Percentiles rank a stretch among this genome's conserved stretches.
These are phyloP conservation scores for Hypoxylon perforatum DNA, from an alignment of 495 filamentous ascomycete genomes.

Conservation along the genomic window DNA sequence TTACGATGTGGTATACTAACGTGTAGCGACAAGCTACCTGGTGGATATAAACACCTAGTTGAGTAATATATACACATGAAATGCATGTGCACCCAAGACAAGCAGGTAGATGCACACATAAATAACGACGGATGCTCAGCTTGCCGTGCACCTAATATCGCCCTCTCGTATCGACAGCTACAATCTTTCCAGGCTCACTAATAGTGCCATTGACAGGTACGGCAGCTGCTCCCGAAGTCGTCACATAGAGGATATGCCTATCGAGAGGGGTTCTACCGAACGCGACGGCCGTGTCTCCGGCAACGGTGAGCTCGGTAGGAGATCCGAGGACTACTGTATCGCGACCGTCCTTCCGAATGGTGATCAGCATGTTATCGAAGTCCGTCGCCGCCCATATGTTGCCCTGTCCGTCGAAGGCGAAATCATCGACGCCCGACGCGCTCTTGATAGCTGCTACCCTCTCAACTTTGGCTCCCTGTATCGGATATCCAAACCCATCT, in stretches of 20 bases:
- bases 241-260: conserved; percentile 42
- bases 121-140: background rate
- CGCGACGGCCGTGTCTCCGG: conserved; percentile 40
- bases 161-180: conserved; percentile 43
- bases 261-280: conserved; percentile 39
- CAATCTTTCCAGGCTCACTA: conserved; percentile 46
- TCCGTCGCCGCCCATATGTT: conserved; percentile 44
- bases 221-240: conserved; percentile 35
- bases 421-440: conserved; percentile 38
- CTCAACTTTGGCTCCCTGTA: conserved; percentile 8
- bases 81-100: background rate
- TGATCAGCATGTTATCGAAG: conserved; percentile 36
- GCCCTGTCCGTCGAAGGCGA: conserved; percentile 43
- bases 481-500: conserved; percentile 33
- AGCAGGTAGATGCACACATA: too few species aligned
- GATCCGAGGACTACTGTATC: conserved; percentile 34
- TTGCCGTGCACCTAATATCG: background rate
- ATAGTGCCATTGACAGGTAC: conserved; percentile 48
- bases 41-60: background rate
- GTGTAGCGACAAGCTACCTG: too few species aligned
- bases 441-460: conserved; percentile 8
- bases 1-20: too few species aligned
- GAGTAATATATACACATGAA: background rate
- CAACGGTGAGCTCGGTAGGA: conserved; percentile 38
- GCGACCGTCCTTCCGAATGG: conserved; percentile 27